phyloP scores from a whole-genome alignment of 208 protist species.

The Leptomonas pyrrhocoris region DNA sequence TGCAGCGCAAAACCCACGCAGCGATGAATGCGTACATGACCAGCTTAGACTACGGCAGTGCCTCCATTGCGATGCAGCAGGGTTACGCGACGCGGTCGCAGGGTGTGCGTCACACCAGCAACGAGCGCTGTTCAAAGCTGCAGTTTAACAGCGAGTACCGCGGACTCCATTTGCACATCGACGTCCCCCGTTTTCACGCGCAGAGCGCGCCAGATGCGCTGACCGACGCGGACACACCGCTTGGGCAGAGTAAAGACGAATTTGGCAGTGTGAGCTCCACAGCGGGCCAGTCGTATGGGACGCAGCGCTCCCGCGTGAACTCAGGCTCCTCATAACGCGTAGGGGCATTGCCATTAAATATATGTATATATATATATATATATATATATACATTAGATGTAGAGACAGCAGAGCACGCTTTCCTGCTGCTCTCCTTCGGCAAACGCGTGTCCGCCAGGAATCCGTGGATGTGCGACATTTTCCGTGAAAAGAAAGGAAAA shows the following conservation, averaged over 20 bases:
- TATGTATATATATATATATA: not conserved
- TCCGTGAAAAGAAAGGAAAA: no score
- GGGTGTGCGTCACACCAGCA: not conserved
- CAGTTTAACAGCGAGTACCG: slow-evolving; percentile 31
- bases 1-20: slow-evolving; percentile 29
- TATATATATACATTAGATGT: not conserved
- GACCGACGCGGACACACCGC: not conserved
- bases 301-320: not conserved
- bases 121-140: slow-evolving; percentile 8
- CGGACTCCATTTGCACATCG: slow-evolving; percentile 26
- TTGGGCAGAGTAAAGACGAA: slow-evolving; percentile 2
- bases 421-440: no score
- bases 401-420: not conserved
- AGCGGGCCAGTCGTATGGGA: not conserved
- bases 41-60: slow-evolving; percentile 34
- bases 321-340: not conserved
- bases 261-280: not conserved
- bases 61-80: not conserved
- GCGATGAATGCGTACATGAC: slow-evolving; percentile 31
- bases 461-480: no score
- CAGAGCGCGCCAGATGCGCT: not conserved
- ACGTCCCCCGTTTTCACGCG: slow-evolving; percentile 26
- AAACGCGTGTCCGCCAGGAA: no score
- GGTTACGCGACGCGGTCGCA: not conserved
- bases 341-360: not conserved